A percentile compares a stretch with the other conserved stretches of the same genome.
Evolutionary conservation across 2,329 filamentous ascomycete genomes (phyloP).

Genomic region (Cladophialophora exuberans): DNA sequence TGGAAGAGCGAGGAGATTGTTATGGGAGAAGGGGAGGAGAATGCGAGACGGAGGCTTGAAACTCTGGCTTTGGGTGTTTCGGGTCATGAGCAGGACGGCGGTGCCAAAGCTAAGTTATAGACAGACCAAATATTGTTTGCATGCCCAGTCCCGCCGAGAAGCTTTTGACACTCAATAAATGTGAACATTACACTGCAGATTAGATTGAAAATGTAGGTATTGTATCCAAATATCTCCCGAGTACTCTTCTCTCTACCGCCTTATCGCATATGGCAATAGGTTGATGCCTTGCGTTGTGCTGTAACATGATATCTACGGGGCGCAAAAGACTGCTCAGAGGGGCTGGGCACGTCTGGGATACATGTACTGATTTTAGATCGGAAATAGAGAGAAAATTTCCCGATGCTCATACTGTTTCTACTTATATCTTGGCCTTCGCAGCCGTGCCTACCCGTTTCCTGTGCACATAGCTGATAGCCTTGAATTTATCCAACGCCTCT

Average conservation of each 20-base stretch:
- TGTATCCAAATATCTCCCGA: no score
- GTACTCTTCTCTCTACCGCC: no score
- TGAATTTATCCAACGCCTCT: conserved; percentile 55
- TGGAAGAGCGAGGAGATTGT: conserved; percentile 55
- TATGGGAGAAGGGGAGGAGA: conserved; percentile 47
- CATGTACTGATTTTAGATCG: background rate
- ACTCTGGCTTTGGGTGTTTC: conserved; percentile 26
- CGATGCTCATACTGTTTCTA: background rate
- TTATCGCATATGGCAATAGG: no score
- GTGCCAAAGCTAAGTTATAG: conserved; percentile 25
- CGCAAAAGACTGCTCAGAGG: no score
- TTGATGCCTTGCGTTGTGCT: no score
- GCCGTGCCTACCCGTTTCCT: conserved; percentile 46
- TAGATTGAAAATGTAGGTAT: no score
- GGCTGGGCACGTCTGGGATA: no score
- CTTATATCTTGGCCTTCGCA: conserved; percentile 54
- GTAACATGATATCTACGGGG: conserved; percentile 16
- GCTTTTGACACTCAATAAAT: no score
- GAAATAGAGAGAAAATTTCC: background rate
- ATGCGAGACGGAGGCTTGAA: conserved; percentile 31
- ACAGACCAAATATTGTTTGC: conserved; percentile 14
- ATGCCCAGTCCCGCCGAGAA: no score
- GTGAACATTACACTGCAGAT: no score
- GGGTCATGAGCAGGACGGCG: conserved; percentile 28
- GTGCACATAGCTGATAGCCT: conserved; percentile 59